Evolutionary conservation across 495 filamentous ascomycete genomes (phyloP).

Genomic region (Amorphotheca resinae): DNA sequence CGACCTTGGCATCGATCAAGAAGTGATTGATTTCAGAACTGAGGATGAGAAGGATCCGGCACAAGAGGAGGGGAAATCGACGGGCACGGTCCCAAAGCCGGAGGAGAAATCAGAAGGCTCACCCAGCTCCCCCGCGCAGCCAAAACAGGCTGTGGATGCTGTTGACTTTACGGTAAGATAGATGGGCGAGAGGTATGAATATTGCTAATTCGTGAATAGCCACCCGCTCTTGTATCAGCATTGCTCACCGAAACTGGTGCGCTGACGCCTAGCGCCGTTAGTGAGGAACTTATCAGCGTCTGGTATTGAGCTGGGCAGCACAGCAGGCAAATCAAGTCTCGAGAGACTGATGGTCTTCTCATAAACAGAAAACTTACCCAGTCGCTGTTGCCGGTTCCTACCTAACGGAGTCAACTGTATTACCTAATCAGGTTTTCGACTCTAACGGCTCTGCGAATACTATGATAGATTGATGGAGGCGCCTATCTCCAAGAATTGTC

Average conservation of each 20-base stretch:
- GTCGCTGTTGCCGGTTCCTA: too few relatives aligned
- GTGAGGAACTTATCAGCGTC: conserved; percentile 67
- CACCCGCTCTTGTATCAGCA: conserved; percentile 66
- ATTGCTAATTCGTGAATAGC: conserved; percentile 25
- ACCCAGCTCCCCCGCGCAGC: neutral
- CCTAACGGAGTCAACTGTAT: too few relatives aligned
- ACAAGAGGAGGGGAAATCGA: conserved; percentile 24
- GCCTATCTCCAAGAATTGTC: too few relatives aligned
- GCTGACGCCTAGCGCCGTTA: conserved; percentile 62
- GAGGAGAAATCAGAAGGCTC: conserved; percentile 9
- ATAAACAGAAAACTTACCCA: too few relatives aligned
- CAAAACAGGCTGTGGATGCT: conserved; percentile 28
- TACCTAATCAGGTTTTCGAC: too few relatives aligned
- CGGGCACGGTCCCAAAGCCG: conserved; percentile 18
- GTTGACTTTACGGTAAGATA: conserved; percentile 72
- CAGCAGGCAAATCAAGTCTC: too few relatives aligned
- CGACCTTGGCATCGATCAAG: conserved; percentile 63
- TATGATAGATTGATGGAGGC: too few relatives aligned
- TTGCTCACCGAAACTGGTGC: conserved; percentile 69
- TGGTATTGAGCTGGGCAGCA: conserved; percentile 43
- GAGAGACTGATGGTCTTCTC: too few relatives aligned
- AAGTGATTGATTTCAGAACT: conserved; percentile 56
- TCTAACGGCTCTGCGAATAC: too few relatives aligned
- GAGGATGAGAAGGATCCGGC: conserved; percentile 29
- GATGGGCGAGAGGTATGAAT: conserved; percentile 7